These are phyloP conservation scores for Dovyalis caffra DNA, from an alignment of 345 rosid species.

Conservation along the genomic window DNA sequence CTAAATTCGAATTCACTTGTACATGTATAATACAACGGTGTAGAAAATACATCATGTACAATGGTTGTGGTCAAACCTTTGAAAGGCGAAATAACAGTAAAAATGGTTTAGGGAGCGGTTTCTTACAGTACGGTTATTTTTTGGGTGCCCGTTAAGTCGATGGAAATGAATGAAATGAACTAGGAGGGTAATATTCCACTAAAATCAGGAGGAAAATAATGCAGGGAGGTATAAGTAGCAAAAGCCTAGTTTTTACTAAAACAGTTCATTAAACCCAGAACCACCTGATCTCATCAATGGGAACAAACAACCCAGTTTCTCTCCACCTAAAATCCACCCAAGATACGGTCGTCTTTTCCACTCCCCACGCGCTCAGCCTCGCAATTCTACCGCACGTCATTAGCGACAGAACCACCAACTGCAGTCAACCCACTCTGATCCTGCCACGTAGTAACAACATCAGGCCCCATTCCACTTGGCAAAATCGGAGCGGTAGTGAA, in stretches of 20 bases:
- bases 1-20: no score
- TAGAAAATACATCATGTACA: no score
- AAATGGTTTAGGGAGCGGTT: no score
- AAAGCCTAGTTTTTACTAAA: conserved; percentile 5
- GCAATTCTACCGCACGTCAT: neutral
- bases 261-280: conserved; percentile 1
- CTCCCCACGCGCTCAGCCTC: conserved; percentile 20
- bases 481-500: neutral
- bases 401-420: neutral
- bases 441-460: conserved; percentile 13
- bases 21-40: no score
- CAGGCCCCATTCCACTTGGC: conserved; percentile 20
- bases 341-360: neutral
- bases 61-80: no score
- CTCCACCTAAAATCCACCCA: conserved; percentile 21
- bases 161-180: neutral
- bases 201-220: neutral
- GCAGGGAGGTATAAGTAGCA: neutral
- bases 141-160: no score
- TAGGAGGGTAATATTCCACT: neutral
- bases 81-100: no score
- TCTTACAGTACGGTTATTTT: no score
- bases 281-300: conserved; percentile 3
- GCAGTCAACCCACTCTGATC: neutral
- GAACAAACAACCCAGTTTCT: conserved; percentile 9